Conservation (phyloP, 345 rosid genomes). For the Kernera saxatilis region DNA sequence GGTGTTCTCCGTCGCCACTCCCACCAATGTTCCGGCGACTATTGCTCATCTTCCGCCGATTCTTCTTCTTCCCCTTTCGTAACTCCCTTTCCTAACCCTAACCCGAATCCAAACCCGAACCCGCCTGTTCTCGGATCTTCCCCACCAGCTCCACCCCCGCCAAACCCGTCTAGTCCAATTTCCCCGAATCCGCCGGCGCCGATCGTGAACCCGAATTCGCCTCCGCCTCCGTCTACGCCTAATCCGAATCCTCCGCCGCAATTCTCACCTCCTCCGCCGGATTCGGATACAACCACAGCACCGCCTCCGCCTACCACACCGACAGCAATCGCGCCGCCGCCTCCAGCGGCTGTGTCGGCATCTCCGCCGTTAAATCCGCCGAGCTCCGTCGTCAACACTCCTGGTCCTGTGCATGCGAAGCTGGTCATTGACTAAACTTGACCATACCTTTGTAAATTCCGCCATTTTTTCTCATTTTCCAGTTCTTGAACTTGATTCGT, state of each 20-base stretch:
- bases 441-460: constrained; percentile 14
- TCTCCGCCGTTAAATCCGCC: constrained; percentile 64
- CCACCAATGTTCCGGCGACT: constrained; percentile 54
- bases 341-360: constrained; percentile 15
- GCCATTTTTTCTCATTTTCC: not conserved
- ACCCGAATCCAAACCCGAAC: constrained; percentile 25
- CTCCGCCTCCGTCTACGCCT: constrained; percentile 22
- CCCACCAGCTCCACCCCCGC: constrained; percentile 30
- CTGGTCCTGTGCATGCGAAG: constrained; percentile 58
- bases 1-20: constrained; percentile 56
- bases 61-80: constrained; percentile 34
- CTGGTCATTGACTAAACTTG: constrained; percentile 14
- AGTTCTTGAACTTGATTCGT: constrained; percentile 10
- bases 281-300: constrained; percentile 7
- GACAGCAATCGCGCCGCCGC: constrained; percentile 19
- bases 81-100: constrained; percentile 35
- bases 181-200: constrained; percentile 34
- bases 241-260: constrained; percentile 35
- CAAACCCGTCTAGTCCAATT: constrained; percentile 21
- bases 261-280: constrained; percentile 26
- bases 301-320: constrained; percentile 27
- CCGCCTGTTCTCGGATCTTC: constrained; percentile 33
- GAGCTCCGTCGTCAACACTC: constrained; percentile 39
- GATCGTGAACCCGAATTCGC: constrained; percentile 22
- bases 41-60: constrained; percentile 35